These are phyloP conservation scores for Penicillium egyptiacum DNA, from an alignment of 495 filamentous ascomycete genomes.

Conservation along the genomic window DNA sequence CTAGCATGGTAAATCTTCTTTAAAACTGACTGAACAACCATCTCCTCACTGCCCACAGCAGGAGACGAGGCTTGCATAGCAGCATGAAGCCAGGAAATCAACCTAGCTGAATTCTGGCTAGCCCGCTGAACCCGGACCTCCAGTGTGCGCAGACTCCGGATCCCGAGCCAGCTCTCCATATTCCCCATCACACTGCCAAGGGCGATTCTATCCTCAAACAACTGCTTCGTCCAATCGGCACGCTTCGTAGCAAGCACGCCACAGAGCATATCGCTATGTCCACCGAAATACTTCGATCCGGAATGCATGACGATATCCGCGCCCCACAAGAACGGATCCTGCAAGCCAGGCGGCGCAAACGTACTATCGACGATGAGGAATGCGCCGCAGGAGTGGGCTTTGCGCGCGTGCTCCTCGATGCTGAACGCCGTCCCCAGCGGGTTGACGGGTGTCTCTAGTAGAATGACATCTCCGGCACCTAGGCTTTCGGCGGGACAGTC, in stretches of 20 bases:
- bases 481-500: constrained; percentile 55
- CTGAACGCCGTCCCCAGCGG: constrained; percentile 72
- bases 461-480: constrained; percentile 71
- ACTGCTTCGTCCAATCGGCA: constrained; percentile 51
- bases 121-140: constrained; percentile 73
- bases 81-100: constrained; percentile 67
- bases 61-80: constrained; percentile 35
- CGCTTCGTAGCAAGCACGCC: constrained; percentile 67
- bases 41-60: constrained; percentile 28
- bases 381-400: constrained; percentile 67
- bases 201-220: constrained; percentile 62
- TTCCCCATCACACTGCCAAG: constrained; percentile 79
- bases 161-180: constrained; percentile 83
- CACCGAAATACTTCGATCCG: constrained; percentile 90
- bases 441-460: constrained; percentile 86
- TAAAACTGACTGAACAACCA: constrained; percentile 49
- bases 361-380: constrained; percentile 80
- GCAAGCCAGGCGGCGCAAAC: constrained; percentile 82
- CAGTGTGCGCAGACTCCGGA: constrained; percentile 76
- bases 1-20: constrained; percentile 68
- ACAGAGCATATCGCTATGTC: constrained; percentile 83
- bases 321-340: constrained; percentile 74
- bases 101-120: constrained; percentile 57
- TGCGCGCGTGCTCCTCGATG: constrained; percentile 61
- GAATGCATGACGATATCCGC: constrained; percentile 82